Conservation (phyloP, 129 eudicot genomes). For the Centella asiatica region DNA sequence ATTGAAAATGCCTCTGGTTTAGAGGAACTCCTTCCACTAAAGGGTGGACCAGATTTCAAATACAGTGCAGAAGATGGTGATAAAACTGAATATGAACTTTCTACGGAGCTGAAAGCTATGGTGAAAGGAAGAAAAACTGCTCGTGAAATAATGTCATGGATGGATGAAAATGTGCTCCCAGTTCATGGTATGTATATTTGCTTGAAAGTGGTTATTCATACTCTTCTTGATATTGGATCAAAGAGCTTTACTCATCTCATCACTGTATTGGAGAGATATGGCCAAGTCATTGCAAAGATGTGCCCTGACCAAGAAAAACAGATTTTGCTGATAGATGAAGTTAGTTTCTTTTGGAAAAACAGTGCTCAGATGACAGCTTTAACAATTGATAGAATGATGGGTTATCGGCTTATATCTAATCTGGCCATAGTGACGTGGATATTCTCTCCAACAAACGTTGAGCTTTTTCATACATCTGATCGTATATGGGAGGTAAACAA, state of each 20-base stretch:
- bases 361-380: conserved; percentile 85
- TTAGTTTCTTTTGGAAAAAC: conserved; percentile 72
- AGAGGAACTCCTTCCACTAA: conserved; percentile 94
- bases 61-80: conserved; percentile 56
- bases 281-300: conserved; percentile 69
- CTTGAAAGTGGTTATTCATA: conserved; percentile 67
- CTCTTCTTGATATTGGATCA: conserved; percentile 90
- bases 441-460: conserved; percentile 57
- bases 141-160: conserved; percentile 73
- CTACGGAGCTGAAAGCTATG: conserved; percentile 66
- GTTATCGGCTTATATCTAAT: conserved; percentile 91
- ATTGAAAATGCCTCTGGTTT: conserved; percentile 85
- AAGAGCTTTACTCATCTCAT: conserved; percentile 95
- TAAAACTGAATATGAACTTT: conserved; percentile 55
- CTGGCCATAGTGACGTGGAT: conserved; percentile 93
- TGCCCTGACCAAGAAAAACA: conserved; percentile 84
- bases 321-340: conserved; percentile 64
- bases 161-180: conserved; percentile 63
- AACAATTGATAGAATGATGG: conserved; percentile 93
- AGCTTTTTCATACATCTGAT: conserved; percentile 80
- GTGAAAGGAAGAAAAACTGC: conserved; percentile 75
- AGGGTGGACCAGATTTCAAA: conserved; percentile 73
- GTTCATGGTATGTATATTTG: conserved; percentile 59
- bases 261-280: conserved; percentile 90
- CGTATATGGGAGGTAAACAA: conserved; percentile 88